Base-by-base conservation (phyloP, 257 asterid genomes). In the Gentiana straminea region DNA sequence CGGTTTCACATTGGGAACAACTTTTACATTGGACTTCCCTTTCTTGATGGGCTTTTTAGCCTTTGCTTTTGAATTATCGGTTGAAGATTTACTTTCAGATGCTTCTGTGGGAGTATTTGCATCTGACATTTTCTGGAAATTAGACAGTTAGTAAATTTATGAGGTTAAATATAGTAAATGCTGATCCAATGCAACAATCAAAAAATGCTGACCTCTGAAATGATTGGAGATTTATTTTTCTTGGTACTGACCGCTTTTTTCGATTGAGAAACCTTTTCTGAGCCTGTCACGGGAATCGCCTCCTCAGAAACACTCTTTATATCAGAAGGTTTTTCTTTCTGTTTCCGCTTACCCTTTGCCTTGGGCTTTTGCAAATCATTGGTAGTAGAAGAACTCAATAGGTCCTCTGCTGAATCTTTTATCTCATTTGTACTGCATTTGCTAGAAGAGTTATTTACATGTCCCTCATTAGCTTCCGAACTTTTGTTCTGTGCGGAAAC, bases 181-280 rank as follows among this genome's bases (percentile, higher is more conserved):
- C 47, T 38, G 60, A 63, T 55, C 58, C 45, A 49, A 63, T 41
- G 41, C n/a, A 50, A 37, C 69, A 36, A 61, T 13, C 55, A 66
- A 52, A 66, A 45, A 61, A 7, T 67, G 64, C 76, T 57, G 66
- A 84, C 94, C 95, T 80, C 75, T 54, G 70, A 54, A 12, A 61
- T 49, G 12, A 35, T 57, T 43, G 73, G 49, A 58, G 94, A 64
- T 49, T 52, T 66, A 53, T 62, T 70, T 58, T 66, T 75, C 62
- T 59, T 67, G 49, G 58, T 63, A 37, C 59, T 59, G 54, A 15
- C 64, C 33, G 73, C 24, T 75, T 57, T 70, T 66, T 76, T 80
- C 10, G 77, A 65, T 62, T 57, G 67, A 62, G 78, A 64, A 55
- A 41, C 57, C 47, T 72, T 73, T 55, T 47, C 68, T 43, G 83